A percentile compares a stretch with the other conserved stretches of the same genome.
phyloP scores from a whole-genome alignment of 2,329 filamentous ascomycete species.

The Alternaria gansuensis region DNA sequence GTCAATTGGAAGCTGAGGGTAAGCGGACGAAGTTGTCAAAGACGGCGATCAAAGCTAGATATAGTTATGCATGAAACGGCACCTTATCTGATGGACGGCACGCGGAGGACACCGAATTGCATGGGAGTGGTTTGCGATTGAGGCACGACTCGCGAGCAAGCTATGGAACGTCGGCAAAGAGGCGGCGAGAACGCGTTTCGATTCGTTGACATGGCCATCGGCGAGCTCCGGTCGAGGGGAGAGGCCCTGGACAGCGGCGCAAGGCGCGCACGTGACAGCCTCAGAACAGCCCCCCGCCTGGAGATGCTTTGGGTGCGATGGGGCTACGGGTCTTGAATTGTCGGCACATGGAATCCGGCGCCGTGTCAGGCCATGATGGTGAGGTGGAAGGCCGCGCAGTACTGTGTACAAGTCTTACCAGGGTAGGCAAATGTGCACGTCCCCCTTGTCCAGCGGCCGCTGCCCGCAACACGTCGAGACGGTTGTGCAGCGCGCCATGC shows the following conservation, averaged over 20 bases:
- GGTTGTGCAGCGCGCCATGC: conserved; percentile 15
- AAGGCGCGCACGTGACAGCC: conserved; percentile 37
- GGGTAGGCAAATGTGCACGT: conserved; percentile 17
- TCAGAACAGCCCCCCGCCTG: conserved; percentile 18
- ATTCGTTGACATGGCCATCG: conserved; percentile 46
- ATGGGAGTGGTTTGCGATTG: conserved; percentile 28
- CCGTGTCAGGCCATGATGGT: conserved; percentile 39
- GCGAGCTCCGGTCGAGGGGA: conserved; percentile 44
- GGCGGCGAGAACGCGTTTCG: conserved; percentile 35
- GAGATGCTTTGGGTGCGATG: conserved; percentile 21
- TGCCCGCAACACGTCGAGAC: conserved; percentile 20
- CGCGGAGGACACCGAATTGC: conserved; percentile 48
- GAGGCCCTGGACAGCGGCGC: conserved; percentile 31
- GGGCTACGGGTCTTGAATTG: conserved; percentile 15
- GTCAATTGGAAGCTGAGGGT: conserved; percentile 17
- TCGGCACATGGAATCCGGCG: conserved; percentile 25
- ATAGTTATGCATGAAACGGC: conserved; percentile 31
- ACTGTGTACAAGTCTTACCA: conserved; percentile 16
- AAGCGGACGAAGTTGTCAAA: conserved; percentile 26
- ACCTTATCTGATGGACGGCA: conserved; percentile 43
- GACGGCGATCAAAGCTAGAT: conserved; percentile 37
- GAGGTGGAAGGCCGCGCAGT: conserved; percentile 18
- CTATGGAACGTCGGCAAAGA: conserved; percentile 31
- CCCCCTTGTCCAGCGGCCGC: conserved; percentile 14
- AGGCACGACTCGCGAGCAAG: conserved; percentile 31